phyloP scores from a whole-genome alignment of 768 basidiomycete genomes.

The Boletus rubropictus region DNA sequence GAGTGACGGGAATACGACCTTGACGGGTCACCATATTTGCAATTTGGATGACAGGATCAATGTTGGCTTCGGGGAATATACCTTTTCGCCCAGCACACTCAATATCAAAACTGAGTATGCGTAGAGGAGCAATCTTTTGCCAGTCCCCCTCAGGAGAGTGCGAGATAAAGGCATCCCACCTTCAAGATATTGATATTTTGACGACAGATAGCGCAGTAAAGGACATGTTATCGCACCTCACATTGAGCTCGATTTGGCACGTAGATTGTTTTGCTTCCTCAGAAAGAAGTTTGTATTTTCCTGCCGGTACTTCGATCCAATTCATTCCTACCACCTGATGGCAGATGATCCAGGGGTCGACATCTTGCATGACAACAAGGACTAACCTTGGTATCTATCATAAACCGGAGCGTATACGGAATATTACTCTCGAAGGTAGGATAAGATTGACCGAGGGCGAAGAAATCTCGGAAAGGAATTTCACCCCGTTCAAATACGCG shows the following conservation, averaged over 20 bases:
- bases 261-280: constrained; percentile 59
- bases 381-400: constrained; percentile 91
- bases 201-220: background rate
- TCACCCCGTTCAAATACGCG: constrained; percentile 72
- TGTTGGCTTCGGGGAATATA: constrained; percentile 86
- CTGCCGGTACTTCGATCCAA: constrained; percentile 91
- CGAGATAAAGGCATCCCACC: constrained; percentile 82
- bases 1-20: constrained; percentile 44
- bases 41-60: constrained; percentile 96
- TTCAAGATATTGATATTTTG: constrained; percentile 26
- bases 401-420: constrained; percentile 84
- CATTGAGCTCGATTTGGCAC: constrained; percentile 84
- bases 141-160: constrained; percentile 89
- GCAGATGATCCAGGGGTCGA: constrained; percentile 1
- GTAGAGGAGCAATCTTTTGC: constrained; percentile 87
- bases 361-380: background rate
- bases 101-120: constrained; percentile 97
- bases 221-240: constrained; percentile 46
- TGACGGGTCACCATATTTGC: constrained; percentile 99
- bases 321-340: constrained; percentile 93
- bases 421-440: constrained; percentile 94
- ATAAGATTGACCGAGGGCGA: constrained; percentile 40
- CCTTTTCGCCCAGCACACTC: constrained; percentile 98
- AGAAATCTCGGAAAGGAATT: constrained; percentile 59
- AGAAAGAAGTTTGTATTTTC: constrained; percentile 65